Base-by-base conservation (phyloP, 2,329 filamentous ascomycete genomes). In the Colletotrichum filicis region DNA sequence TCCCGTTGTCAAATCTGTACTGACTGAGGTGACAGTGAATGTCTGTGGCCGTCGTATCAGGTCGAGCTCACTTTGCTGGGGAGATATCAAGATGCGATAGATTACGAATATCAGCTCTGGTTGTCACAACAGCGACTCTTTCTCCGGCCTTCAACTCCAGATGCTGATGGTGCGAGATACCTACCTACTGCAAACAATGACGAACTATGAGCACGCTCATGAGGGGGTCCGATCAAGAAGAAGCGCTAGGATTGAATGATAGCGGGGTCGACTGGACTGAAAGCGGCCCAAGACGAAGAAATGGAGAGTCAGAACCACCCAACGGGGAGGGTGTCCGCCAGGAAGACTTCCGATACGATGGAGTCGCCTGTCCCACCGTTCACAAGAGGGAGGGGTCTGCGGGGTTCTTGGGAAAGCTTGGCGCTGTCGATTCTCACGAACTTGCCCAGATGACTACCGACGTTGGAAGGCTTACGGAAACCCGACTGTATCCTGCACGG, bases 291-390 rank as follows among this genome's bases (percentile, higher is more conserved):
- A 49, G 46, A 55, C 9, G 22, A 24, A 53, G 22, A 42, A 59
- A 30, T 35, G 59, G 42, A 49, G 19, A n/a, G 42, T 49, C 42
- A 49, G 53, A 37, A 24, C 59, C 42, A 22, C 59, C 28, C 58
- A 26, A 16, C 52, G n/a, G 42, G 24, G 56, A 66, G 70, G 49
- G 26, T 70, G 60, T 69, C 66, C 57, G 14, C 26, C 60, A 63
- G 70, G 66, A 73, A 73, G 70, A 61, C 70, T 70, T 73, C 70
- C 70, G 70, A 70, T 73, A 73, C 70, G 70, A 52, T 61, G 24
- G 52, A 56, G 49, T 49, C 35, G 32, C 46, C 28, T 56, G 46
- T 70, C 70, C 70, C 60, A 61, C 66, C 70, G 42, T 59, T 32
- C 70, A 73, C 56, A 61, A 68, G 46, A 63, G 37, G 53, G 46